Evolutionary conservation across 768 basidiomycete genomes (phyloP).

Genomic region (Tubosaeta brunneosetosa): DNA sequence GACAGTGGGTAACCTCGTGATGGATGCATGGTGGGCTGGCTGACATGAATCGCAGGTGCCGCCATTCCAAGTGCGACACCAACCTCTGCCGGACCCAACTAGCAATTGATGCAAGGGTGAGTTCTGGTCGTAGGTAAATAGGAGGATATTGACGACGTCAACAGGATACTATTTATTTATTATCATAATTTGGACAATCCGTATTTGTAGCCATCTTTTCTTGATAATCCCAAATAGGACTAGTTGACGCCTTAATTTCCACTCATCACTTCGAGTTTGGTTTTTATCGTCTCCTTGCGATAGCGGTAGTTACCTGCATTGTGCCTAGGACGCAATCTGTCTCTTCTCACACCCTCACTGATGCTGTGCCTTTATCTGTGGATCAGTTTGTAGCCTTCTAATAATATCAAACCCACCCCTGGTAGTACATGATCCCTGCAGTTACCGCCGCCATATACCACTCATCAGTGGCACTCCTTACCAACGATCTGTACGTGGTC

Average conservation of each 20-base stretch:
- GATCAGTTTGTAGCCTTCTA: neutral
- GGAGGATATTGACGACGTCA: neutral
- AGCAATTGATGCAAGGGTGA: neutral
- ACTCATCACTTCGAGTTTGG: neutral
- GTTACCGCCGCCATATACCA: neutral
- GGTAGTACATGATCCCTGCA: neutral
- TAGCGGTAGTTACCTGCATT: neutral
- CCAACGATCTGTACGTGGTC: too few relatives aligned
- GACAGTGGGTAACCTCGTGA: conserved; percentile 5
- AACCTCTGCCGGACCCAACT: neutral
- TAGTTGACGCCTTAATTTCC: neutral
- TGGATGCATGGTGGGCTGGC: neutral
- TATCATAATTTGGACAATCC: neutral
- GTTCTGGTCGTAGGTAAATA: neutral
- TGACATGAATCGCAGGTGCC: conserved; percentile 1
- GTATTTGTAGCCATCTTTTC: neutral
- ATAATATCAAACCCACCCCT: neutral
- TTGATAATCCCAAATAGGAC: neutral
- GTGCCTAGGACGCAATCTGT: neutral
- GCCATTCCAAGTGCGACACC: neutral
- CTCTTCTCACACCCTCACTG: neutral
- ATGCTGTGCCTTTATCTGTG: neutral
- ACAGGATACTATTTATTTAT: neutral
- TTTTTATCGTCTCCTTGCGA: neutral
- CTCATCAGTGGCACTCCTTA: neutral